Conservation (phyloP, 2,329 filamentous ascomycete genomes). For the Cyphellophora europaea region DNA sequence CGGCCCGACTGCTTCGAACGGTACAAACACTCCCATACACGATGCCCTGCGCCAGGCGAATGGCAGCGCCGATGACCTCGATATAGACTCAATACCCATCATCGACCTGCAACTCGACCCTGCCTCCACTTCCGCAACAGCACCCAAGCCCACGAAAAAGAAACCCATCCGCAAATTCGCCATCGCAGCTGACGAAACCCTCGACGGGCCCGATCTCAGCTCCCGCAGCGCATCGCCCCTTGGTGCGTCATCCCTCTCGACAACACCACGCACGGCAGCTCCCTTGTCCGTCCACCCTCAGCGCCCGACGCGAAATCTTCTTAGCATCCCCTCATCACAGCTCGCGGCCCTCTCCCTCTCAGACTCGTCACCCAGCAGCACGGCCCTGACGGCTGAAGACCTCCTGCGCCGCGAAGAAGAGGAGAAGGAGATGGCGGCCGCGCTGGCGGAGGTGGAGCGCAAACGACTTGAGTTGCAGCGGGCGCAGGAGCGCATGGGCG, state of each 20-base stretch:
- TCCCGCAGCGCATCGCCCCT: conserved; percentile 6
- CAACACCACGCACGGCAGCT: conserved; percentile 5
- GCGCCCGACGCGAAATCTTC: conserved; percentile 52
- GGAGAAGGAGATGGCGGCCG: conserved; percentile 79
- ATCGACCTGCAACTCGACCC: conserved; percentile 76
- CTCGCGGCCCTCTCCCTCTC: conserved; percentile 65
- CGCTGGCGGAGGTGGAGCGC: conserved; percentile 80
- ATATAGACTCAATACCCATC: conserved; percentile 91
- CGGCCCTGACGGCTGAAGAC: conserved; percentile 19
- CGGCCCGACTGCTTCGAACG: conserved; percentile 44
- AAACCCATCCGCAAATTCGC: conserved; percentile 50
- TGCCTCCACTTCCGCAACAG: conserved; percentile 14
- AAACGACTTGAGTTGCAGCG: conserved; percentile 73
- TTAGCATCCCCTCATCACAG: conserved; percentile 80
- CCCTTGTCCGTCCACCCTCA: conserved; percentile 1
- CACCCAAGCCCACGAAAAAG: conserved; percentile 22
- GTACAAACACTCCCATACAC: conserved; percentile 65
- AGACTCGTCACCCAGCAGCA: conserved; percentile 28
- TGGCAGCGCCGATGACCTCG: conserved; percentile 70
- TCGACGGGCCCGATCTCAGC: conserved; percentile 35
- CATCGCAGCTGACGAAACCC: conserved; percentile 64
- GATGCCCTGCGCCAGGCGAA: conserved; percentile 33
- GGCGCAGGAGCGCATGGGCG: conserved; percentile 31
- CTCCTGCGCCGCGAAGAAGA: conserved; percentile 61
- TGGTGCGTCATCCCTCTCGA: conserved; percentile 8